Evolutionary conservation across 1,139 yeast genomes (phyloP), one percentile per base, ranked within the genome.

Genomic region (Pichia sp.): DNA sequence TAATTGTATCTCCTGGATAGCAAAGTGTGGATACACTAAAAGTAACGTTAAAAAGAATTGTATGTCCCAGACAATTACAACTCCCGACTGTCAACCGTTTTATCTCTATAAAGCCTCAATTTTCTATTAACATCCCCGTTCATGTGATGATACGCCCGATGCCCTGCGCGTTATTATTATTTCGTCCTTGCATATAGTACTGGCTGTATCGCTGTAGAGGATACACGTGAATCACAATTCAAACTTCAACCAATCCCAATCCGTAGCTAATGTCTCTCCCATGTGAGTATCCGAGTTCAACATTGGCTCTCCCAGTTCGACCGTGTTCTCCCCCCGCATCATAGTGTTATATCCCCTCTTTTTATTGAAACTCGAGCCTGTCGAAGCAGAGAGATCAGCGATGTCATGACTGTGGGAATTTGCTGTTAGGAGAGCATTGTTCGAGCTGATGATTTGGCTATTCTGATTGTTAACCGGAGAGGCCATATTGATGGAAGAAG

Each of bases 241-340:
- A 55, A 69, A 68, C 47, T 68, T 67, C 43, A 69, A 55, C 72
- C 72, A 69, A 55, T 67, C 70, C 67, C 70, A 67, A 52, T 69
- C 71, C 2, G 67, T 65, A 7, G 63, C 65, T 31, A 67, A 52
- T 1, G 70, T 60, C 51, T 68, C 72, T 50, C 71, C 71, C 70
- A 67, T 67, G 47, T 67, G 70, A 6, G 60, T 57, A 48, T 62
- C 60, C 38, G 64, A 62, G 7, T 57, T 46, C 36, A 57, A 55
- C 53, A 58, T 61, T n/a, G 56, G 52, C 15, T 54, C 52, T n/a
- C 61, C 62, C 4, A 56, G 38, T 8, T 55, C 59, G 5, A 54
- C 47, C 4, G 58, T 34, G 15, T 57, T 52, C 29, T 52, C 55
- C 11, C 54, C 59, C 3, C 44, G 45, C 2, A 50, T 16, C 51